Evolutionary conservation across 768 basidiomycete genomes (phyloP).

Genomic region (Boletus tylopilopsis): DNA sequence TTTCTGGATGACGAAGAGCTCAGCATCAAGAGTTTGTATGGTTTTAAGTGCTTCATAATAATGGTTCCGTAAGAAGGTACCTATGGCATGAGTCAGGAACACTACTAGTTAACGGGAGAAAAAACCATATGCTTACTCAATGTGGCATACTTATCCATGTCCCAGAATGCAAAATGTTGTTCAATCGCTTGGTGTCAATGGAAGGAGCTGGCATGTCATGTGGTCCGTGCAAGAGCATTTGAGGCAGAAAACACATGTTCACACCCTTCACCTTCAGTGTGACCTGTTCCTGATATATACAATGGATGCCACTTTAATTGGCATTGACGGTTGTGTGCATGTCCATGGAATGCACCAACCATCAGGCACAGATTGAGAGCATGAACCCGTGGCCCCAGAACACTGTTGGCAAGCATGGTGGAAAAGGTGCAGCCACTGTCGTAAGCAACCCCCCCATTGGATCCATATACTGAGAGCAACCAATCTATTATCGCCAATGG

Average conservation of each 20-base stretch:
- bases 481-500: neutral
- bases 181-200: neutral
- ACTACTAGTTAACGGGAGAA: no score
- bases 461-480: neutral
- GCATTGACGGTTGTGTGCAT: neutral
- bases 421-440: neutral
- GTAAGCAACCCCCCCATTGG: neutral
- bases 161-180: slow-evolving; percentile 1
- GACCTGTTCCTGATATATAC: neutral
- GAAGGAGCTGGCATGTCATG: neutral
- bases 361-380: neutral
- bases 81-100: neutral
- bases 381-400: no score
- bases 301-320: neutral
- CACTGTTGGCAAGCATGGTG: no score
- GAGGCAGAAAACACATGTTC: slow-evolving; percentile 1
- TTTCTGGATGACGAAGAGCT: neutral
- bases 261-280: neutral
- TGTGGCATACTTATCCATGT: neutral
- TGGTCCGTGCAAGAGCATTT: neutral
- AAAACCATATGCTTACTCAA: no score
- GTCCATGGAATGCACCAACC: slow-evolving; percentile 1
- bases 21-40: neutral
- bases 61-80: neutral
- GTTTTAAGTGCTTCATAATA: neutral